Base-by-base conservation (phyloP, 371 early-diverging fungal species). In the Saksenaea vasiformis region DNA sequence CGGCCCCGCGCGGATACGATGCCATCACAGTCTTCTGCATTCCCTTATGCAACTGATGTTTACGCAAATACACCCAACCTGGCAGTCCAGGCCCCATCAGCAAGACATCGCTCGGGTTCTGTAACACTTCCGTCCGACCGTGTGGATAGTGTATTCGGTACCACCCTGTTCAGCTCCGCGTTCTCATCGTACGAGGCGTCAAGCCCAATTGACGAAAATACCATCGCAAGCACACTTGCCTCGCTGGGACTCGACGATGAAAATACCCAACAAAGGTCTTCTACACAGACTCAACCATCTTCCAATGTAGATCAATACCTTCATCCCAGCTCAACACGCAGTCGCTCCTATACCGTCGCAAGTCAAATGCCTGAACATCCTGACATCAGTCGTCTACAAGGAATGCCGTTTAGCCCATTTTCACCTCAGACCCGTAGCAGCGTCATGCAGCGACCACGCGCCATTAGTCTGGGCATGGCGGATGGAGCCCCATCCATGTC, bases 171-270 rank as follows among this genome's bases (percentile, higher is more conserved):
- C 70, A 79, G 61, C 76, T 73, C 61, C 78, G 72, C 24, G 71
- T 70, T 9, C 73, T 56, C 63, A 58, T 62, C 77, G 78, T 19
- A 74, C 77, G 19, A 80, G 76, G 26, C 73, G 69, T 60, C 74
- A 74, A 64, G 71, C 80, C 65, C 67, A 69, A 53, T 69, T 67
- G 61, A 61, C 13, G 55, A 55, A 38, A 78, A 78, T 24, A 81
- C 87, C 26, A 77, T 89, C 54, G 82, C 83, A 59, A 84, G 86
- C 51, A 87, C 87, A 1, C 72, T 92, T n/a, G 89, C 87, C 63
- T 86, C 85, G 57, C 79, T 91, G 31, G 90, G 90, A 17, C 62
- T 91, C 57, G 90, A 92, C 62, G 92, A 90, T 64, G 67, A 67
- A 24, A 62, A 57, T 53, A 47, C 26, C 54, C 51, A 47, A 22